Evolutionary conservation across 2,329 filamentous ascomycete species (phyloP).

Genomic region (Sporothrix pseudoabietina): DNA sequence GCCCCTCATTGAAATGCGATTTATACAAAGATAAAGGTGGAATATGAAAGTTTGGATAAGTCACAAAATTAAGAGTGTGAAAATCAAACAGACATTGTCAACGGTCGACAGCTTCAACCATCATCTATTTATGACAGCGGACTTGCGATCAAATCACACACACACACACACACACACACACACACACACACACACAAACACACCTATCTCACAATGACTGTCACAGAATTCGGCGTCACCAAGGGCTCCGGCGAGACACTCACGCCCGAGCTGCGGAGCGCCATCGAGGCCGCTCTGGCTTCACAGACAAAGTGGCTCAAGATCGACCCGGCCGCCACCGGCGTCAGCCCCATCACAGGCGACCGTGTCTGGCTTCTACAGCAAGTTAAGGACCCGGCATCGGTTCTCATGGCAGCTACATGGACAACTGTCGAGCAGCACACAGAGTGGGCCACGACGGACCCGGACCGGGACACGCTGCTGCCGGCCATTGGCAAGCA

Average conservation of each 20-base stretch:
- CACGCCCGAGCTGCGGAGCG: conserved; percentile 41
- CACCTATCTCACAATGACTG: conserved; percentile 40
- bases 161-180: neutral
- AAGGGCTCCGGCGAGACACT: conserved; percentile 41
- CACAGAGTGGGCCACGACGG: conserved; percentile 42
- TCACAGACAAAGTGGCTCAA: conserved; percentile 47
- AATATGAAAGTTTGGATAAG: neutral
- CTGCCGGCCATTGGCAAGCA: conserved; percentile 15
- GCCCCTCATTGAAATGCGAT: neutral
- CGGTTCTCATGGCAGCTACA: conserved; percentile 49
- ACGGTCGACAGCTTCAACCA: too few relatives aligned
- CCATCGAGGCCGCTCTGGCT: conserved; percentile 41
- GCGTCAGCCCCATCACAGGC: conserved; percentile 39
- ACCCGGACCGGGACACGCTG: conserved; percentile 4
- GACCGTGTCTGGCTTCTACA: conserved; percentile 43
- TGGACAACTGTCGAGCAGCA: conserved; percentile 51
- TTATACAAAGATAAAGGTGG: neutral
- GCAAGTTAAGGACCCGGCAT: conserved; percentile 44
- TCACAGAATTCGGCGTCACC: conserved; percentile 48
- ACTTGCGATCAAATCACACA: neutral
- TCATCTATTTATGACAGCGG: neutral
- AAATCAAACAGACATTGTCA: neutral
- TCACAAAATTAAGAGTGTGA: conserved; percentile 4
- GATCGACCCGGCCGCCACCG: neutral
- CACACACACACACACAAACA: neutral